A percentile compares a stretch with the other conserved stretches of the same genome.
phyloP scores from a whole-genome alignment of 768 basidiomycete species.

The Phanerochaete carnosa region DNA sequence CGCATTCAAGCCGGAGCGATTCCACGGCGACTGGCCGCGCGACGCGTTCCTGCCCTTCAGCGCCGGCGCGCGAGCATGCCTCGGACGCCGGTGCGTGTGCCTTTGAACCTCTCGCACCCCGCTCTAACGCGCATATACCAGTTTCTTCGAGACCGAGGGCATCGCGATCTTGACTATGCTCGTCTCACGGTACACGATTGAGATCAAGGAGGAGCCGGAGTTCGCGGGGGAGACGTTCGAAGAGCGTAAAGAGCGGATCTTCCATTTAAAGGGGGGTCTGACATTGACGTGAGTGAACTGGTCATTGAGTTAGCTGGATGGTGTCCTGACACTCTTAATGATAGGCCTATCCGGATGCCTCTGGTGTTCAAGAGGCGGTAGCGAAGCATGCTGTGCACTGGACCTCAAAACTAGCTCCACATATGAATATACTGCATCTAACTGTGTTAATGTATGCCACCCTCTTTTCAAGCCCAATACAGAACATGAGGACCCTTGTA shows the following conservation, averaged over 20 bases:
- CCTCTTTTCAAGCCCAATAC: too few species aligned
- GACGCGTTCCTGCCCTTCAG: constrained; percentile 57
- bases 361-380: constrained; percentile 16
- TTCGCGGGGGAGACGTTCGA: constrained; percentile 47
- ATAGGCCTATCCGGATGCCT: constrained; percentile 18
- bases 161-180: constrained; percentile 48
- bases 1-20: constrained; percentile 39
- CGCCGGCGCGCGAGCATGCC: constrained; percentile 41
- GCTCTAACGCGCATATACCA: too few species aligned
- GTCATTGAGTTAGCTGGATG: not conserved
- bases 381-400: too few species aligned
- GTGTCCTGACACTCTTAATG: too few species aligned
- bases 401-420: too few species aligned
- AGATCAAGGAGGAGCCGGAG: constrained; percentile 24
- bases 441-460: too few species aligned
- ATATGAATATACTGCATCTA: too few species aligned
- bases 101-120: too few species aligned
- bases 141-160: constrained; percentile 48
- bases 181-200: constrained; percentile 45
- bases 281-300: constrained; percentile 23
- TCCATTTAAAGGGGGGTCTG: constrained; percentile 13
- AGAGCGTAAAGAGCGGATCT: constrained; percentile 33
- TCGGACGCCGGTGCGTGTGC: constrained; percentile 37
- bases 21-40: constrained; percentile 50
- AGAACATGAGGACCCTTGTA: too few species aligned